A percentile compares a stretch with the other conserved stretches of the same genome.
phyloP scores from a whole-genome alignment of 2,329 filamentous ascomycete genomes.

The Penicillium sp. region DNA sequence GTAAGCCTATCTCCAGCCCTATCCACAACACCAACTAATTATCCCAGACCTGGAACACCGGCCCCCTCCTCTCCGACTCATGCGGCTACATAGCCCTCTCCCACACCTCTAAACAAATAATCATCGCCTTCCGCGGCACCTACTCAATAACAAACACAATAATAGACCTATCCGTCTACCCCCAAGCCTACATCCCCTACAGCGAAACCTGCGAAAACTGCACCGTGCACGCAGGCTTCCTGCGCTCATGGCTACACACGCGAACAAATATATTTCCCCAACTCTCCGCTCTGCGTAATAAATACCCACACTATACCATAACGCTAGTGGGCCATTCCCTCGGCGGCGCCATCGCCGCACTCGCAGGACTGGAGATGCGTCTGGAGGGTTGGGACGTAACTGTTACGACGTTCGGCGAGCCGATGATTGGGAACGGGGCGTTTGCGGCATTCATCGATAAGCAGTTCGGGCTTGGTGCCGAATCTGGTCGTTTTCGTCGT shows the following conservation, averaged over 20 bases:
- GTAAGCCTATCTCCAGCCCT: conserved; percentile 33
- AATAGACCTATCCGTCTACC: conserved; percentile 81
- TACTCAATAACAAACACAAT: conserved; percentile 93
- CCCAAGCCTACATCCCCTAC: conserved; percentile 89
- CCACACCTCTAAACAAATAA: conserved; percentile 63
- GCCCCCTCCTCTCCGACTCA: conserved; percentile 78
- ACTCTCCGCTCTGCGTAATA: conserved; percentile 57
- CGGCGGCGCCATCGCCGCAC: conserved; percentile 83
- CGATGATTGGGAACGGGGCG: conserved; percentile 58
- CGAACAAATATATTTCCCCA: conserved; percentile 66
- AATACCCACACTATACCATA: conserved; percentile 69
- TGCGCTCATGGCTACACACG: conserved; percentile 77
- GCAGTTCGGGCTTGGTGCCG: conserved; percentile 52
- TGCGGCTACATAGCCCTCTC: conserved; percentile 94
- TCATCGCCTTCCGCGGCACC: conserved; percentile 89
- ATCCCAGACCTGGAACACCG: conserved; percentile 78
- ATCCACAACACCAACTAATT: neutral
- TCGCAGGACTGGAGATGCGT: conserved; percentile 79
- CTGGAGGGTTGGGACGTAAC: conserved; percentile 71
- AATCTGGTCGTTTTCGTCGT: conserved; percentile 66
- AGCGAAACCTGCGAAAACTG: conserved; percentile 68
- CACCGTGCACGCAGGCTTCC: conserved; percentile 88
- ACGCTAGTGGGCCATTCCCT: conserved; percentile 87
- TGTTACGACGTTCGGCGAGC: conserved; percentile 92
- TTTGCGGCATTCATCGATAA: conserved; percentile 55